phyloP scores from a whole-genome alignment of 2,329 filamentous ascomycete species.

The Fusarium coicis region DNA sequence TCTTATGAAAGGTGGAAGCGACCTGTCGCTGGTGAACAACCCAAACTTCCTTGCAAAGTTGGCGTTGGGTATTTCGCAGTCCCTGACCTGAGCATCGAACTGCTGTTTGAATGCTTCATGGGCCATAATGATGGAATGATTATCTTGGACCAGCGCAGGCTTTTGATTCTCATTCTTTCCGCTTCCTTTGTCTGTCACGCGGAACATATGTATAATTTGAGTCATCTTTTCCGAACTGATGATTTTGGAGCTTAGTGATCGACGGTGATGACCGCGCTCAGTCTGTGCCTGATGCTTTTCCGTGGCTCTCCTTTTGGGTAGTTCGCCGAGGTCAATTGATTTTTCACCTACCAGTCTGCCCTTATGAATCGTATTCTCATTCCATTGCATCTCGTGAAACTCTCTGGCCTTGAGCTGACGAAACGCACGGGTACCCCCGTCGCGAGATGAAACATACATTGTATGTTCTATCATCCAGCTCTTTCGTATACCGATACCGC shows the following conservation, averaged over 20 bases:
- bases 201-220: slow-evolving; percentile 19
- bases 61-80: slow-evolving; percentile 54
- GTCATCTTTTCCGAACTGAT: slow-evolving; percentile 4
- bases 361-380: slow-evolving; percentile 36
- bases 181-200: slow-evolving; percentile 1
- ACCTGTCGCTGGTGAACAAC: slow-evolving; percentile 48
- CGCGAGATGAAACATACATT: slow-evolving; percentile 54
- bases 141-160: neutral
- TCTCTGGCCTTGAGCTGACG: slow-evolving; percentile 52
- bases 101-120: slow-evolving; percentile 18
- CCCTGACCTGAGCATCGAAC: slow-evolving; percentile 41
- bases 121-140: neutral
- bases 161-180: neutral
- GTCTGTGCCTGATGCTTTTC: neutral
- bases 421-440: slow-evolving; percentile 51
- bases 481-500: slow-evolving; percentile 51
- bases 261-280: neutral
- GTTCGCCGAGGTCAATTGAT: slow-evolving; percentile 30
- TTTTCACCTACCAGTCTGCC: slow-evolving; percentile 52
- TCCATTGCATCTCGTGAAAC: slow-evolving; percentile 57
- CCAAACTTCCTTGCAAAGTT: slow-evolving; percentile 58
- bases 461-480: slow-evolving; percentile 58
- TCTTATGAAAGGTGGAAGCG: slow-evolving; percentile 49
- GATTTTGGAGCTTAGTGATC: slow-evolving; percentile 6
- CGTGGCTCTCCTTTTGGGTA: neutral